Evolutionary conservation across 2,329 filamentous ascomycete genomes (phyloP), one percentile per base, ranked within the genome.

Genomic region (Cladophialophora exuberans): DNA sequence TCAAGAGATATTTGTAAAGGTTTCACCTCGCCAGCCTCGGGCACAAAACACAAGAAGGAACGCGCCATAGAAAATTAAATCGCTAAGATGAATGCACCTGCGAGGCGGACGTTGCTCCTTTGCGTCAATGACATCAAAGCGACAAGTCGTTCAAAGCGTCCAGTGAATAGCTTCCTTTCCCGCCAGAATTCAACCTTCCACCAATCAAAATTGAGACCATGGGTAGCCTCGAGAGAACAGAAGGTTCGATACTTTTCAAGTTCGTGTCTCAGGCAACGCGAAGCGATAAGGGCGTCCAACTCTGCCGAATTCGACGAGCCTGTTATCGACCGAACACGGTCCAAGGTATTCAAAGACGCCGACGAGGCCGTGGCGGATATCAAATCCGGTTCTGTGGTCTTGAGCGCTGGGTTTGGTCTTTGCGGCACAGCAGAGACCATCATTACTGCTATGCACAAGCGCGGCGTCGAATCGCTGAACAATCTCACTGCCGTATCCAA

Each of bases 371-470:
- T 91, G 35, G 81, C 83, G 2, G 88, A 90, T 66, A 75, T 92
- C 53, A 77, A 85, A 67, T 86, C 87, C 64, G 83, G 88, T 51
- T 85, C 83, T 9, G 88, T 83, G 0, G 77, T 93, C 30, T 76
- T 93, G 52, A 90, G 88, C 67, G 86, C 88, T 13, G 89, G 89
- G 1, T 93, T 93, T 69, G 89, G 89, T n/a, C 80, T 93, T 10
- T 92, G 87, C 63, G 89, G 89, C 61, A 86, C 91, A 15, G 48
- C 48, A 4, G 87, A 90, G 67, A 90, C 88, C 0, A 73, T 91
- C 5, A 91, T 91, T 64, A 77, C 83, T 35, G 84, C 86, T 13
- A 80, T 93, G 33, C 79, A 83, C 52, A 76, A 76, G 15, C 74
- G 83, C 65, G 84, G 83, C 4, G 74, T 76, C 4, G 81, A 85